Percentiles rank a stretch among this genome's conserved stretches.
Conservation (phyloP, 1,284 basidiomycete genomes). For the Puccinia polysora region DNA sequence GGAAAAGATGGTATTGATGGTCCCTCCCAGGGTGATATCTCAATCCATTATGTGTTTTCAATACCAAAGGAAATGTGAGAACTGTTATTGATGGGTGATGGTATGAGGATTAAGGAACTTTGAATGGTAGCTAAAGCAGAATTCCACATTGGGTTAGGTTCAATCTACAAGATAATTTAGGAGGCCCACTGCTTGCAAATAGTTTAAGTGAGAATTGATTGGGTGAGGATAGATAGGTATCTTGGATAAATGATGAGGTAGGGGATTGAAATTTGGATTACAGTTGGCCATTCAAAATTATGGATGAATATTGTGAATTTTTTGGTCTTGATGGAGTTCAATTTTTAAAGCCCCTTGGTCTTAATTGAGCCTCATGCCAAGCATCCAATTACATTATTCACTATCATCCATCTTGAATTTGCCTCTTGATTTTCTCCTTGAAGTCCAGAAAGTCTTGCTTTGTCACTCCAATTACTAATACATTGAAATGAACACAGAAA, state of each 20-base stretch:
- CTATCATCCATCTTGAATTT: not conserved
- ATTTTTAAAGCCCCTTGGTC: not conserved
- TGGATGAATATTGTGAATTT: not conserved
- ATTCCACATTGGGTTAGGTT: conserved; percentile 1
- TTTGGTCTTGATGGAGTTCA: not conserved
- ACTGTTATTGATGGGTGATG: not conserved
- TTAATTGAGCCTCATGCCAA: not conserved
- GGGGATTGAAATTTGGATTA: not conserved
- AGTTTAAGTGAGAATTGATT: not conserved
- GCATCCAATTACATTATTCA: not conserved
- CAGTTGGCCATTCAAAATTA: not conserved
- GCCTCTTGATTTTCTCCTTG: too few relatives aligned
- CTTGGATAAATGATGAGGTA: not conserved
- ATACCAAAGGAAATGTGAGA: not conserved
- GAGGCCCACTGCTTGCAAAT: not conserved
- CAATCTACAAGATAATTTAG: conserved; percentile 18
- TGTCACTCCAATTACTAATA: too few relatives aligned
- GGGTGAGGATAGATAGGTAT: not conserved
- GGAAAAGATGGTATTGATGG: too few relatives aligned
- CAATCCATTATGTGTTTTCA: not conserved
- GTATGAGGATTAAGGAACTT: not conserved
- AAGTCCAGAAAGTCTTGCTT: too few relatives aligned
- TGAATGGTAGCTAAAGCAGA: not conserved
- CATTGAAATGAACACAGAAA: too few relatives aligned
- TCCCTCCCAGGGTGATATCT: not conserved